phyloP scores from a whole-genome alignment of 31 red algal genomes.

The Bonnemaisonia californica region DNA sequence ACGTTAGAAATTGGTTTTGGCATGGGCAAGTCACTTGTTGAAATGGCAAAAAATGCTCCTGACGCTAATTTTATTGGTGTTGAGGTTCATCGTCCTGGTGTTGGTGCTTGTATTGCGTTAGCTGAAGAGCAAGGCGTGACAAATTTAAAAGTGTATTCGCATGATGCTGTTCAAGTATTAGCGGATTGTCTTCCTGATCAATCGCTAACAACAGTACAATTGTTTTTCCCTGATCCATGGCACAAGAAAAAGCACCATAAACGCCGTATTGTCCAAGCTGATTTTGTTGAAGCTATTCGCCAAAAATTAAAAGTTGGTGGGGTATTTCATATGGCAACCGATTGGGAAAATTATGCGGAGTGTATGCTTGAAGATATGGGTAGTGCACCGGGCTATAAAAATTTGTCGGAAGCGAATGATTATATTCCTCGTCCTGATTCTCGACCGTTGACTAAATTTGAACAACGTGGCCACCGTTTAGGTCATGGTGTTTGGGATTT shows the following conservation, averaged over 20 bases:
- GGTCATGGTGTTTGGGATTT: too few relatives aligned
- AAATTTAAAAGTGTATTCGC: background rate
- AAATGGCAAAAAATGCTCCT: background rate
- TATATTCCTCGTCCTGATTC: too few relatives aligned
- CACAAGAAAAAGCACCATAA: conserved; percentile 11
- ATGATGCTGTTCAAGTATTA: background rate
- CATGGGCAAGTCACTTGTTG: background rate
- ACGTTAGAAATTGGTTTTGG: conserved; percentile 1
- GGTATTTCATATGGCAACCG: background rate
- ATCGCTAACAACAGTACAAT: background rate
- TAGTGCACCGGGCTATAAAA: background rate
- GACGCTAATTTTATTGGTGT: background rate
- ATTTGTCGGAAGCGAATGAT: too few relatives aligned
- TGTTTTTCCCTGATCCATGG: conserved; percentile 8
- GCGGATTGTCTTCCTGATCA: background rate
- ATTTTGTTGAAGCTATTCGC: background rate
- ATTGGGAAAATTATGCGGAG: background rate
- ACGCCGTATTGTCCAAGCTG: conserved; percentile 20
- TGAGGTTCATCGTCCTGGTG: background rate
- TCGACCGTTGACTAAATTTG: too few relatives aligned
- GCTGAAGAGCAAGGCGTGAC: background rate
- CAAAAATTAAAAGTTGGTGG: background rate
- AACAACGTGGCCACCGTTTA: too few relatives aligned
- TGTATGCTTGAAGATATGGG: background rate
- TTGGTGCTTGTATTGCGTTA: background rate